Evolutionary conservation across 352 stramenopile species (phyloP).

Genomic region (Globisporangium uncinulatum): DNA sequence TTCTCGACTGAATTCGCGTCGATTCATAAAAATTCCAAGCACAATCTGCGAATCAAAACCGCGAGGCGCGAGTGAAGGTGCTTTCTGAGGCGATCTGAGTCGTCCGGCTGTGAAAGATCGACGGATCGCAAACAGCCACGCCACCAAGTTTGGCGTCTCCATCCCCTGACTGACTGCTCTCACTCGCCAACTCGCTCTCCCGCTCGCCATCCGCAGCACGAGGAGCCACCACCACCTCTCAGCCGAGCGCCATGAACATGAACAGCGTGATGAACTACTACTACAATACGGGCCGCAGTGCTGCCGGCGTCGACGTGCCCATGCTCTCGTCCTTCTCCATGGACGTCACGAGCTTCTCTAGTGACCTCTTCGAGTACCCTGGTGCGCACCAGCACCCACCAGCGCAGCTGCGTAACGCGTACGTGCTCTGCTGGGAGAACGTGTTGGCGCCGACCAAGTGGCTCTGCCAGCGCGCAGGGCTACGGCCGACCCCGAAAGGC

Average conservation of each 20-base stretch:
- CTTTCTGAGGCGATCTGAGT: too few relatives aligned
- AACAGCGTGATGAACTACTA: constrained; percentile 32
- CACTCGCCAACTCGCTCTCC: not conserved
- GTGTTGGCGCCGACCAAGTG: constrained; percentile 55
- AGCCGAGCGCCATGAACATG: constrained; percentile 12
- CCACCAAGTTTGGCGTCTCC: too few relatives aligned
- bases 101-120: too few relatives aligned
- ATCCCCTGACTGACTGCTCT: not conserved
- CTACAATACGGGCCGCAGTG: constrained; percentile 15
- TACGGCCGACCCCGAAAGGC: constrained; percentile 30
- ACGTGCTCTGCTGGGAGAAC: constrained; percentile 67
- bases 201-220: not conserved
- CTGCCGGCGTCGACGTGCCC: constrained; percentile 5
- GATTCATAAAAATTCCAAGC: too few relatives aligned
- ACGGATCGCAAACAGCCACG: too few relatives aligned
- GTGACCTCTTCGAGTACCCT: constrained; percentile 49
- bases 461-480: constrained; percentile 46
- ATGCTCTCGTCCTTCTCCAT: constrained; percentile 63
- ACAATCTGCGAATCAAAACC: too few relatives aligned
- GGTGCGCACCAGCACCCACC: constrained; percentile 15
- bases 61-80: not conserved
- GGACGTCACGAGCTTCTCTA: constrained; percentile 50
- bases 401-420: constrained; percentile 37
- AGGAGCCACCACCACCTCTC: not conserved
- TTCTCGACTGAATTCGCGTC: too few relatives aligned